These are phyloP conservation scores for Paraglomus brasilianum DNA, from an alignment of 192 early-diverging fungal species.

Conservation along the genomic window DNA sequence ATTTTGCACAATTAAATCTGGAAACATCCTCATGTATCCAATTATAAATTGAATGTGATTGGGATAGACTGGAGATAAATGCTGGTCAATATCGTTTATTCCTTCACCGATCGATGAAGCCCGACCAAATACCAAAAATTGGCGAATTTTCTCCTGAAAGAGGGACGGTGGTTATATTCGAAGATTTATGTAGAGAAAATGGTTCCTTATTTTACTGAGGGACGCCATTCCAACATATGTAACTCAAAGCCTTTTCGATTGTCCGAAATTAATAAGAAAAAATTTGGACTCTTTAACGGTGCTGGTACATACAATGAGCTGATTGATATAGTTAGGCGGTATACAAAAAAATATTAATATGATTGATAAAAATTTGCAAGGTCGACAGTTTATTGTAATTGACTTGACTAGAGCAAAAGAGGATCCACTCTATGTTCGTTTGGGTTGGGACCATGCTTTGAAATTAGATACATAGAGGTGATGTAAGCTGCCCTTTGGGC, in stretches of 20 bases:
- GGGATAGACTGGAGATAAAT: too few relatives aligned
- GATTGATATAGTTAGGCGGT: not conserved
- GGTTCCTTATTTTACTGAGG: slow-evolving; percentile 12
- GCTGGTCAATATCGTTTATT: too few relatives aligned
- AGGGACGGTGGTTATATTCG: slow-evolving; percentile 25
- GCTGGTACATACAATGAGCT: not conserved
- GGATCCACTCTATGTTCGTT: slow-evolving; percentile 14
- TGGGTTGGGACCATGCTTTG: not conserved
- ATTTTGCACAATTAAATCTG: too few relatives aligned
- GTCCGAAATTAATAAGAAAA: slow-evolving; percentile 11
- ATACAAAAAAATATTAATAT: slow-evolving; percentile 1
- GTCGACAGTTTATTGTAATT: slow-evolving; percentile 16
- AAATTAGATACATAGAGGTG: too few relatives aligned
- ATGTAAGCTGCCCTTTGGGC: too few relatives aligned
- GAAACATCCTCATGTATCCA: too few relatives aligned
- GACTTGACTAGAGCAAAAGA: slow-evolving; percentile 27
- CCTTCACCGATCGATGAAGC: slow-evolving; percentile 12
- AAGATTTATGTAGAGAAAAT: slow-evolving; percentile 24
- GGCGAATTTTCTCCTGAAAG: slow-evolving; percentile 17
- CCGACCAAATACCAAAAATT: slow-evolving; percentile 22
- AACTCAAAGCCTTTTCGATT: slow-evolving; percentile 12
- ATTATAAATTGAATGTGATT: too few relatives aligned
- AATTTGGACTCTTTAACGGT: slow-evolving; percentile 22
- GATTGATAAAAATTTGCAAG: slow-evolving; percentile 15
- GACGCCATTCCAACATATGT: slow-evolving; percentile 15